A percentile compares a stretch with the other conserved stretches of the same genome.
These are phyloP conservation scores for Actinomortierella wolfii DNA, from an alignment of 371 early-diverging fungal species.

Conservation along the genomic window DNA sequence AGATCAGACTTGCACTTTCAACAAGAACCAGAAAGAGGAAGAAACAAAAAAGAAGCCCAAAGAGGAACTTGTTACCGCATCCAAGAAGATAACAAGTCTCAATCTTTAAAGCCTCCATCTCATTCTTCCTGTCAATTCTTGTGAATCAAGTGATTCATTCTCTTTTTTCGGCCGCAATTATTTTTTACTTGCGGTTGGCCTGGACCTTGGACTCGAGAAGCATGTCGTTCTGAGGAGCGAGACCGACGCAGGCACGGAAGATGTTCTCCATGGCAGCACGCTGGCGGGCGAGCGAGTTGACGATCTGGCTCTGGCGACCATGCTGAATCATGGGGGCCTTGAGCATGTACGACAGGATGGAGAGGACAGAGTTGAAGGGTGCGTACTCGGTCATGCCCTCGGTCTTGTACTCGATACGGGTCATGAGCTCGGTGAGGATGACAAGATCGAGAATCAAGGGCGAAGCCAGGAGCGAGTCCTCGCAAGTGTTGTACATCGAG, in stretches of 20 bases:
- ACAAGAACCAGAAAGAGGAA: too few relatives aligned
- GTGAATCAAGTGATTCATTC: too few relatives aligned
- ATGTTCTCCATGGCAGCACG: conserved; percentile 95
- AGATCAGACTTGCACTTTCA: too few relatives aligned
- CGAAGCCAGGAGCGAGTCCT: conserved; percentile 96
- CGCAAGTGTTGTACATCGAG: conserved; percentile 96
- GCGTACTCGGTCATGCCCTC: conserved; percentile 68
- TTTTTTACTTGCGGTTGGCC: conserved; percentile 41
- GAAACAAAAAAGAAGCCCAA: too few relatives aligned
- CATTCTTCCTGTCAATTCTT: too few relatives aligned
- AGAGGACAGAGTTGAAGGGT: conserved; percentile 92
- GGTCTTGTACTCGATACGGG: conserved; percentile 88
- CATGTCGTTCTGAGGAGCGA: conserved; percentile 91
- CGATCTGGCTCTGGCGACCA: conserved; percentile 92
- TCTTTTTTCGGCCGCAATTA: too few relatives aligned
- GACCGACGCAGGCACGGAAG: conserved; percentile 93
- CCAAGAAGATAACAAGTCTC: too few relatives aligned
- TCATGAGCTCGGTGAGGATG: conserved; percentile 93
- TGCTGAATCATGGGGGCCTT: conserved; percentile 92
- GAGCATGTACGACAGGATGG: conserved; percentile 87
- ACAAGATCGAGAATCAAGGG: conserved; percentile 95
- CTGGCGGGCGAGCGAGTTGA: conserved; percentile 94
- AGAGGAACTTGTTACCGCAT: too few relatives aligned
- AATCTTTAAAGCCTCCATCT: too few relatives aligned
- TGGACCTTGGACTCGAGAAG: conserved; percentile 81